phyloP scores from a whole-genome alignment of 352 stramenopile genomes.

The Globisporangium takayamanum region DNA sequence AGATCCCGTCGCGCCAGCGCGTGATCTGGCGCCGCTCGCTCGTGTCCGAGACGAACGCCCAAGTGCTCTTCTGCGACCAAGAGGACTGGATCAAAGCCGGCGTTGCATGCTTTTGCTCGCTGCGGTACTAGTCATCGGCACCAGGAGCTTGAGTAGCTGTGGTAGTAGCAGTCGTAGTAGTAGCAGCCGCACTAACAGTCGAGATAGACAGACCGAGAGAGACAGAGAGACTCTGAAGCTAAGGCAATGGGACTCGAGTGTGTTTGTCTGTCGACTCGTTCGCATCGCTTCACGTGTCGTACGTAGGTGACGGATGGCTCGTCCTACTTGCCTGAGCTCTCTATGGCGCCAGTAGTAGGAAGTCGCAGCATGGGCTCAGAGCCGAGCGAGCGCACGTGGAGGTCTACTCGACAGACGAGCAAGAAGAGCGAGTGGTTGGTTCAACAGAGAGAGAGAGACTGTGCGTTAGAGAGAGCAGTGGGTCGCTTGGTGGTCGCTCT shows the following conservation, averaged over 20 bases:
- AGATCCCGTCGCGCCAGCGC: slow-evolving; percentile 78
- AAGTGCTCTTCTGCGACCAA: slow-evolving; percentile 80
- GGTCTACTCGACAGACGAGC: neutral
- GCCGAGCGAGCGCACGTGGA: neutral
- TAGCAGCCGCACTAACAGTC: too few relatives aligned
- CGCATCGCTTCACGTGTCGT: too few relatives aligned
- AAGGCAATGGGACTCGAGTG: too few relatives aligned
- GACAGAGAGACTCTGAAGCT: too few relatives aligned
- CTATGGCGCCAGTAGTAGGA: neutral
- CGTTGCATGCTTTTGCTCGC: slow-evolving; percentile 88
- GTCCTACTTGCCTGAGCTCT: too few relatives aligned
- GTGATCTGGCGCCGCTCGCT: slow-evolving; percentile 73
- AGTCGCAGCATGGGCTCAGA: neutral
- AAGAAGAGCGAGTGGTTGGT: neutral
- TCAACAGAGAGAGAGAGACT: neutral
- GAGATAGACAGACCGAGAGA: too few relatives aligned
- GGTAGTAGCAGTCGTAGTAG: too few relatives aligned
- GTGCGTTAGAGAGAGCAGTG: neutral
- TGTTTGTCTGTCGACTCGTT: too few relatives aligned
- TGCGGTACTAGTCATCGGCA: slow-evolving; percentile 69
- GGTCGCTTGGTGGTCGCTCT: neutral
- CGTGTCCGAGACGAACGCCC: slow-evolving; percentile 87
- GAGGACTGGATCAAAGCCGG: slow-evolving; percentile 92
- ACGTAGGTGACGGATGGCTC: too few relatives aligned
- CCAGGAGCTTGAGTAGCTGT: too few relatives aligned